A percentile compares a stretch with the other conserved stretches of the same genome.
phyloP scores from a whole-genome alignment of 106 monocot species.

The Agapanthus africanus region DNA sequence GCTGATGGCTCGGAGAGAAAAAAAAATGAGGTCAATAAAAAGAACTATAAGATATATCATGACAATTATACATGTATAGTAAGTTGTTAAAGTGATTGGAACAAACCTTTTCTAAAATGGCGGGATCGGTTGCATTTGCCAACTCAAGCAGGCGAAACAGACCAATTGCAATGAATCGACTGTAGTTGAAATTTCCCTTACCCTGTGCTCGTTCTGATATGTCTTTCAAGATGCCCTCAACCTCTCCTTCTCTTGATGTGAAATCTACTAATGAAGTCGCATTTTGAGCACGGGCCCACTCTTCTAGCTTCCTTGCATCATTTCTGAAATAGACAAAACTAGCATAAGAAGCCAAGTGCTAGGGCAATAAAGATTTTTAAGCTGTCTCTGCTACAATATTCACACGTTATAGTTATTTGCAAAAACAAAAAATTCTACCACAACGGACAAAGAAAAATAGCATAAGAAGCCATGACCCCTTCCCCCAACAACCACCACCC shows the following conservation, averaged over 20 bases:
- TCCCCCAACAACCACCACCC: too few relatives aligned
- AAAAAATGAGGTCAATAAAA: too few relatives aligned
- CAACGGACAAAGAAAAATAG: too few relatives aligned
- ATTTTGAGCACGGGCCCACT: constrained; percentile 73
- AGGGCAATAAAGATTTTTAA: too few relatives aligned
- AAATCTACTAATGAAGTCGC: constrained; percentile 58
- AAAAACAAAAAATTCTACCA: too few relatives aligned
- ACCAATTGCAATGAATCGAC: constrained; percentile 89
- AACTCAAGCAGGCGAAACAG: constrained; percentile 84
- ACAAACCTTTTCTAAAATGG: constrained; percentile 67
- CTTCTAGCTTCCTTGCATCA: constrained; percentile 79
- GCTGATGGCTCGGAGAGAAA: too few relatives aligned
- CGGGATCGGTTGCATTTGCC: constrained; percentile 78
- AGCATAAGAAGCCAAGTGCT: too few relatives aligned
- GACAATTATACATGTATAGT: too few relatives aligned
- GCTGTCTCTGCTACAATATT: too few relatives aligned
- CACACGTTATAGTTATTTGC: too few relatives aligned
- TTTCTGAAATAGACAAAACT: constrained; percentile 31
- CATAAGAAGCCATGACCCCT: too few relatives aligned
- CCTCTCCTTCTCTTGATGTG: constrained; percentile 64
- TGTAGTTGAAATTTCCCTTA: constrained; percentile 78
- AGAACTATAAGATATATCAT: too few relatives aligned
- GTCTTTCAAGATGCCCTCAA: constrained; percentile 57
- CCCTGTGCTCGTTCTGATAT: constrained; percentile 57
- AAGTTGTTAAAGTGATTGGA: background rate